Conservation (phyloP, 495 filamentous ascomycete species). For the Lasiosphaeria ovina region DNA sequence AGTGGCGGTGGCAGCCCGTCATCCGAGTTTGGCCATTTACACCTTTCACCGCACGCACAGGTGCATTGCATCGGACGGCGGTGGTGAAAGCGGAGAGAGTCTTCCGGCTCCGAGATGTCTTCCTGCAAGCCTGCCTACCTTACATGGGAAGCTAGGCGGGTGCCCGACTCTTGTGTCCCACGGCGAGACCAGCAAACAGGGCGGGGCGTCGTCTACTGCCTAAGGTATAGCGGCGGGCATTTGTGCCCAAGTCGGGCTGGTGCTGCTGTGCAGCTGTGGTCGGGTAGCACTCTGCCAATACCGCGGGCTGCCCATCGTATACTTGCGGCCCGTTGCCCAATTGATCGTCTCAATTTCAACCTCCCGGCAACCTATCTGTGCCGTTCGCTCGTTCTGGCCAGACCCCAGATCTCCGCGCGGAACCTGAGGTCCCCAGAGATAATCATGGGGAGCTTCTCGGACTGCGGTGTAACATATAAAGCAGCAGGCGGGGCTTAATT, state of each 20-base stretch:
- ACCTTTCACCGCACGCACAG: no score
- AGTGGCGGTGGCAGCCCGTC: no score
- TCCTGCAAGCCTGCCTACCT: neutral
- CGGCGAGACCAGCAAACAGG: no score
- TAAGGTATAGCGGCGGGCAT: no score
- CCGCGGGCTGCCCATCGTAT: neutral
- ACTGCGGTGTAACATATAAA: no score
- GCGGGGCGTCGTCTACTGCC: no score
- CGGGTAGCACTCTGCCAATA: slow-evolving; percentile 2
- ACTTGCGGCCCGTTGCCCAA: neutral
- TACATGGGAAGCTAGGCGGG: neutral
- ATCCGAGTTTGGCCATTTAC: slow-evolving; percentile 7
- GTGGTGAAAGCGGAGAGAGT: slow-evolving; percentile 13
- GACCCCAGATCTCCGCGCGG: no score
- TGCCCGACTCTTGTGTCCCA: neutral
- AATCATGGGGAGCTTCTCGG: no score
- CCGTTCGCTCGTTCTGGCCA: no score
- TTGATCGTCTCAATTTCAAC: neutral
- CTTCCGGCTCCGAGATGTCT: neutral
- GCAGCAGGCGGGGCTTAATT: no score
- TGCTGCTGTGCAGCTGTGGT: neutral
- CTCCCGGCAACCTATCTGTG: no score
- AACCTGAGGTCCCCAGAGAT: no score
- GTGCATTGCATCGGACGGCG: neutral
- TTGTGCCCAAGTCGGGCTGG: slow-evolving; percentile 11